Evolutionary conservation across 257 asterid species (phyloP).

Genomic region (Capsicum pubescens): DNA sequence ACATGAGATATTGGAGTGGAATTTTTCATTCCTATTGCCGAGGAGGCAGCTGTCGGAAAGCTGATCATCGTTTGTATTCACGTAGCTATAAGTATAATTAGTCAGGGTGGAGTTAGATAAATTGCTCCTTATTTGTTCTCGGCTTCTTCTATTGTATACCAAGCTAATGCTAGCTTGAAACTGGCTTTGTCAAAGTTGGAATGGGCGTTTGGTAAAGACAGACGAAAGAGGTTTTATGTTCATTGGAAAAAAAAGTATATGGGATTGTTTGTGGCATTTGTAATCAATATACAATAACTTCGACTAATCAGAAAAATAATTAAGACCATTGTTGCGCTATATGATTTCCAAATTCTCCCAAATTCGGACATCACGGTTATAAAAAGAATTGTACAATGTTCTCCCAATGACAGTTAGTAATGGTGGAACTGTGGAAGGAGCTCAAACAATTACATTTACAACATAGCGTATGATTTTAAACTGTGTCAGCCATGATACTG

Average conservation of each 20-base stretch:
- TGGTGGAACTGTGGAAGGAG: not conserved
- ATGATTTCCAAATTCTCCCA: not conserved
- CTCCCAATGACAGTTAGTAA: not conserved
- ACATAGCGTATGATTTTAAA: not conserved
- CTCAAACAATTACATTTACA: not conserved
- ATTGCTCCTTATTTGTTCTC: not conserved
- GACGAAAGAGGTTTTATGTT: not conserved
- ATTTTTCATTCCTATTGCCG: not conserved
- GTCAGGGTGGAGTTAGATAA: not conserved
- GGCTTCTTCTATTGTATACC: conserved; percentile 8
- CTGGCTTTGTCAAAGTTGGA: conserved; percentile 5
- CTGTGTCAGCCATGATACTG: not conserved
- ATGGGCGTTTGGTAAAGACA: not conserved
- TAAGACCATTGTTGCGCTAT: not conserved
- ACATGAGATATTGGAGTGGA: not conserved
- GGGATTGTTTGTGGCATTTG: not conserved
- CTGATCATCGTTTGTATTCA: not conserved
- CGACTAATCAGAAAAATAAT: not conserved
- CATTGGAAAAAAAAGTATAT: not conserved
- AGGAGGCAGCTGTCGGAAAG: not conserved
- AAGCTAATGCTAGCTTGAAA: not conserved
- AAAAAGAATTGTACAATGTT: not conserved
- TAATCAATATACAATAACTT: not conserved
- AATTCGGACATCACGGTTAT: not conserved
- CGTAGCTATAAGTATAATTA: not conserved